These are phyloP conservation scores for Spergularia bocconei DNA, from an alignment of 148 eudicot genomes.

Conservation along the genomic window DNA sequence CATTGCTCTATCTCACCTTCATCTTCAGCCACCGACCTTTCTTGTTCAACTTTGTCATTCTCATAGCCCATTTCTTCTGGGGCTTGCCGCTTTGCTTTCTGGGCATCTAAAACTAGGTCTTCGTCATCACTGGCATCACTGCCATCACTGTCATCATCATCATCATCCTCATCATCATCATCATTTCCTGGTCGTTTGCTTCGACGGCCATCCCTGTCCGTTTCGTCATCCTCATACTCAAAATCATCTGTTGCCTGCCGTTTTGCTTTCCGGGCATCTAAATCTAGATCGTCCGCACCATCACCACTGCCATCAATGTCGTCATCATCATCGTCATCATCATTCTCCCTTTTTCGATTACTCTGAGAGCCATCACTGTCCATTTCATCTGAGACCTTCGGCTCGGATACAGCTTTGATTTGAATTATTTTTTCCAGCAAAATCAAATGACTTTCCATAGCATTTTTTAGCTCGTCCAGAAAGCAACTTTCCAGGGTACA, in stretches of 20 bases:
- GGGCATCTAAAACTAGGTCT: slow-evolving; percentile 63
- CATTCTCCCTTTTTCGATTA: slow-evolving; percentile 24
- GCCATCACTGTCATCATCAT: slow-evolving; percentile 34
- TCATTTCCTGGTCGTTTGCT: slow-evolving; percentile 12
- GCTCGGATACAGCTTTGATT: slow-evolving; percentile 43
- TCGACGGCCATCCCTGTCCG: slow-evolving; percentile 39
- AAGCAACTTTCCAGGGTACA: slow-evolving; percentile 41
- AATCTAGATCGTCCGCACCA: slow-evolving; percentile 63
- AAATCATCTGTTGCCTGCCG: slow-evolving; percentile 67
- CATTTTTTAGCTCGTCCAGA: slow-evolving; percentile 57
- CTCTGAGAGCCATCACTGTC: slow-evolving; percentile 36
- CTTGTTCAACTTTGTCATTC: slow-evolving; percentile 49
- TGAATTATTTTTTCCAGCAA: slow-evolving; percentile 67
- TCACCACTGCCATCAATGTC: slow-evolving; percentile 38
- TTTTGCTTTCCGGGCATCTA: slow-evolving; percentile 58
- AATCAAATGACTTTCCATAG: slow-evolving; percentile 60
- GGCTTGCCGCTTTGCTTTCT: slow-evolving; percentile 54
- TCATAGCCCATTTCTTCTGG: slow-evolving; percentile 86
- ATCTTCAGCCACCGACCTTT: slow-evolving; percentile 29
- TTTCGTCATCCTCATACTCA: slow-evolving; percentile 65
- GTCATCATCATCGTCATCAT: slow-evolving; percentile 30
- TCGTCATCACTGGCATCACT: slow-evolving; percentile 57
- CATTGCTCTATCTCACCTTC: slow-evolving; percentile 36
- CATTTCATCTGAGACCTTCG: slow-evolving; percentile 39
- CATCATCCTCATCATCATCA: slow-evolving; percentile 22